These are phyloP conservation scores for Trichoderma afroharzianum DNA, from an alignment of 2,329 filamentous ascomycete species.

Conservation along the genomic window DNA sequence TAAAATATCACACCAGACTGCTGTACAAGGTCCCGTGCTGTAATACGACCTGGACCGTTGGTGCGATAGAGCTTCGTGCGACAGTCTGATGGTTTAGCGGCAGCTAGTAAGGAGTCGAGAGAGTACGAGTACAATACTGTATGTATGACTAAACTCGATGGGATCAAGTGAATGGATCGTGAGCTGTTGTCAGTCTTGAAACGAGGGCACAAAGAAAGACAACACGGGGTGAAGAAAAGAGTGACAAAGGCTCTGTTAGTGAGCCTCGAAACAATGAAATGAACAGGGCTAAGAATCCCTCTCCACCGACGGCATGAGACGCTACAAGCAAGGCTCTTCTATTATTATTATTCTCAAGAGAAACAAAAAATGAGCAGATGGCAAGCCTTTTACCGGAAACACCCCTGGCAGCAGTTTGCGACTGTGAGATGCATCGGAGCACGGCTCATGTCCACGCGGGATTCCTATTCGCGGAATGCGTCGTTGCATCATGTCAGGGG, in stretches of 20 bases:
- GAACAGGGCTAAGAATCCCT: not conserved
- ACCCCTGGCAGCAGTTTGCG: not conserved
- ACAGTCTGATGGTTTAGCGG: not conserved
- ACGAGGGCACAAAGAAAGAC: not conserved
- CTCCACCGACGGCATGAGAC: not conserved
- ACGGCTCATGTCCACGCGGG: not conserved
- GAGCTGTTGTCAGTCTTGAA: not conserved
- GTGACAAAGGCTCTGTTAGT: slow-evolving; percentile 4
- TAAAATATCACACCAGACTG: not conserved
- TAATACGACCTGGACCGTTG: not conserved
- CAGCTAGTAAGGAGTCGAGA: not conserved
- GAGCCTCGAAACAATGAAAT: slow-evolving; percentile 5
- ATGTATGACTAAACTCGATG: not conserved
- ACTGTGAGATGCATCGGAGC: slow-evolving; percentile 10
- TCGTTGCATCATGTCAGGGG: slow-evolving; percentile 14
- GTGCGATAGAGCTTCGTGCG: not conserved
- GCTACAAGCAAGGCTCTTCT: not conserved
- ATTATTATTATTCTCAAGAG: not conserved
- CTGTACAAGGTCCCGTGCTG: not conserved
- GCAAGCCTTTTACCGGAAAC: not conserved
- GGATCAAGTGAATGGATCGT: not conserved
- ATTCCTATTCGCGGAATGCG: slow-evolving; percentile 8
- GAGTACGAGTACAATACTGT: not conserved
- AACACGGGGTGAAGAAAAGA: not conserved
- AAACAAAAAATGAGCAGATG: not conserved